Percentiles rank a stretch among this genome's conserved stretches.
phyloP scores from a whole-genome alignment of 345 rosid species.

The Hibiscus tridactylites region DNA sequence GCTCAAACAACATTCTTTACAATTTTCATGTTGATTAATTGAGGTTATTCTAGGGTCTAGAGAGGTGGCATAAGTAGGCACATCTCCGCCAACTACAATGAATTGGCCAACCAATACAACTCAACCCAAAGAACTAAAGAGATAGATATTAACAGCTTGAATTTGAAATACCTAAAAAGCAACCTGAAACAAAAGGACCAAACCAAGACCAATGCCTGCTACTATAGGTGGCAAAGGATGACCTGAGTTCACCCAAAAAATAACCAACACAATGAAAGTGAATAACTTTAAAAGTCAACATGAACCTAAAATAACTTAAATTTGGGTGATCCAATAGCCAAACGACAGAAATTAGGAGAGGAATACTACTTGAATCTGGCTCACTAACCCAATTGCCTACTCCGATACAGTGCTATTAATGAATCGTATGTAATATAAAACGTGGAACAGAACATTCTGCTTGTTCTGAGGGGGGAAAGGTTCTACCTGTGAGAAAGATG shows the following conservation, averaged over 20 bases:
- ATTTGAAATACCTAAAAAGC: not conserved
- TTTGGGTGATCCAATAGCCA: not conserved
- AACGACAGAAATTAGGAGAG: not conserved
- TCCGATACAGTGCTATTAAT: not conserved
- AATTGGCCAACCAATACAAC: not conserved
- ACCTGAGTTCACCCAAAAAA: not conserved
- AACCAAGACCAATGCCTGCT: not conserved
- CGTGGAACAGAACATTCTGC: not conserved
- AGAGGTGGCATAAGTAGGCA: not conserved
- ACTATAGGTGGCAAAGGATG: not conserved
- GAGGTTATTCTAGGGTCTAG: not conserved
- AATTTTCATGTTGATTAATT: not conserved
- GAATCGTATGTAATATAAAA: not conserved
- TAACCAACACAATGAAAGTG: too few relatives aligned
- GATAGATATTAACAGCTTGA: not conserved
- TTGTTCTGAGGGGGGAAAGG: not conserved
- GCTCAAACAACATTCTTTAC: not conserved
- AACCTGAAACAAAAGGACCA: not conserved
- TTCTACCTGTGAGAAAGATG: conserved; percentile 47
- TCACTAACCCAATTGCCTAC: not conserved
- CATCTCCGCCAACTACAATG: not conserved
- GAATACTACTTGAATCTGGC: not conserved
- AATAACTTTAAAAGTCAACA: not conserved
- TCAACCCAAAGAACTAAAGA: not conserved
- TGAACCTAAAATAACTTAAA: not conserved